Base-by-base conservation (phyloP, 345 rosid species). In the Trapa bicornis region DNA sequence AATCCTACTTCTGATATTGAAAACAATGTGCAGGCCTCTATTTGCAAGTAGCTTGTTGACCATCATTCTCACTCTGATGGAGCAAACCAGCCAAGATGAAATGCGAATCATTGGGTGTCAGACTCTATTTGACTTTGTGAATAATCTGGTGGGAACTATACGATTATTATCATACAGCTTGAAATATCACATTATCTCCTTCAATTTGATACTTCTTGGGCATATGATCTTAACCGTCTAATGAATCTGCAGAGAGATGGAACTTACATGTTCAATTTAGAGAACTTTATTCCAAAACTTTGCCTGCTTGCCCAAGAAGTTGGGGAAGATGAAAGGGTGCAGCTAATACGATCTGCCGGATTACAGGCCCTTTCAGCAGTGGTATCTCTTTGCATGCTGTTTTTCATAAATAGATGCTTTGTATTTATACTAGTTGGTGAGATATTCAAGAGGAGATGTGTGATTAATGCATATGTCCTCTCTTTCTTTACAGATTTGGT, bases 281-380 rank as follows among this genome's bases (percentile, higher is more conserved):
- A 95, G 84, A 89, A 84, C 67, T 87, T 89, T 72, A 80, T 95
- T 71, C 96, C 96, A 35, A 86, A 89, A 79, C 84, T 95, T 66
- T 91, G 96, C 74, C 86, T 82, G 61, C 75, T 89, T 79, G 87
- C 94, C 76, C 87, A 76, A 76, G 98, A 86, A 83, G 81, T 69
- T 67, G 98, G 94, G 72, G 85, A 86, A 56, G 85, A 84, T 71
- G 92, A 85, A 74, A 86, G 86, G 77, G 78, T 80, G 32, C 76
- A 70, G 50, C 78, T 63, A 67, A 75, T 85, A 67, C 85, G 92
- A 54, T 77, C 96, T 47, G 86, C 96, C 35, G 92, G 87, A 65
- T 79, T 95, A 73, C 97, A 86, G 74, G 84, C 98, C 61, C 96
- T 95, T 77, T 86, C 98, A 76, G 81, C 97, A 58, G 80, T 91